Evolutionary conservation across 768 basidiomycete genomes (phyloP).

Genomic region (Tephrocybe rancida): DNA sequence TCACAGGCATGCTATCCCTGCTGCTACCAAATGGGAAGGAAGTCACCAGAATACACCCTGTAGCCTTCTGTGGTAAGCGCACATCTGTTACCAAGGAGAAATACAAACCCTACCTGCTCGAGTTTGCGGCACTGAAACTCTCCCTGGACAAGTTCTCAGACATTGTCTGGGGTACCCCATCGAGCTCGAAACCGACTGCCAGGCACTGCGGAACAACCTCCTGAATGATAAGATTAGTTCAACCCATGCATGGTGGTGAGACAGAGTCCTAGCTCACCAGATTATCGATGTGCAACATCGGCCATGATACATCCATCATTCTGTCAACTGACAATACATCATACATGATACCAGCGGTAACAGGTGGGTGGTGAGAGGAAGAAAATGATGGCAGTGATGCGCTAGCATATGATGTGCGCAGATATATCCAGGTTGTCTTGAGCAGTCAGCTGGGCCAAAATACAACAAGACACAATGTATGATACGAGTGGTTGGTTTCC

Average conservation of each 20-base stretch:
- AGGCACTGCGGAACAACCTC: slow-evolving; percentile 25
- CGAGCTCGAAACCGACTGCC: slow-evolving; percentile 34
- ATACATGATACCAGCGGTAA: no score
- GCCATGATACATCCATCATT: no score
- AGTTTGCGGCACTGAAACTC: slow-evolving; percentile 38
- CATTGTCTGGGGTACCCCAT: slow-evolving; percentile 26
- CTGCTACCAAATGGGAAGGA: slow-evolving; percentile 5
- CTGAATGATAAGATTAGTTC: neutral
- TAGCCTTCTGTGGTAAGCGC: slow-evolving; percentile 31
- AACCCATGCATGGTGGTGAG: slow-evolving; percentile 1
- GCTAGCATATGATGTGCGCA: no score
- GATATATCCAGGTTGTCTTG: no score
- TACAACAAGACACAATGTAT: no score
- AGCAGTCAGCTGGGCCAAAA: no score
- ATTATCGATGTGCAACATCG: slow-evolving; percentile 26
- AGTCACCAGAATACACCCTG: slow-evolving; percentile 21
- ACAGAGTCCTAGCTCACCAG: slow-evolving; percentile 13
- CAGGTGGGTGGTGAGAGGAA: no score
- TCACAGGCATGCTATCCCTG: slow-evolving; percentile 29
- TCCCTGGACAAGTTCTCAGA: slow-evolving; percentile 29
- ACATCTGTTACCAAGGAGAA: slow-evolving; percentile 24
- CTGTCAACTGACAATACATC: no score
- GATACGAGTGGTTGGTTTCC: no score
- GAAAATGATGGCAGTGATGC: no score
- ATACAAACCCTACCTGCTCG: slow-evolving; percentile 27